These are phyloP conservation scores for Aspergillus aculeatinus DNA, from an alignment of 2,329 filamentous ascomycete species.

Conservation along the genomic window DNA sequence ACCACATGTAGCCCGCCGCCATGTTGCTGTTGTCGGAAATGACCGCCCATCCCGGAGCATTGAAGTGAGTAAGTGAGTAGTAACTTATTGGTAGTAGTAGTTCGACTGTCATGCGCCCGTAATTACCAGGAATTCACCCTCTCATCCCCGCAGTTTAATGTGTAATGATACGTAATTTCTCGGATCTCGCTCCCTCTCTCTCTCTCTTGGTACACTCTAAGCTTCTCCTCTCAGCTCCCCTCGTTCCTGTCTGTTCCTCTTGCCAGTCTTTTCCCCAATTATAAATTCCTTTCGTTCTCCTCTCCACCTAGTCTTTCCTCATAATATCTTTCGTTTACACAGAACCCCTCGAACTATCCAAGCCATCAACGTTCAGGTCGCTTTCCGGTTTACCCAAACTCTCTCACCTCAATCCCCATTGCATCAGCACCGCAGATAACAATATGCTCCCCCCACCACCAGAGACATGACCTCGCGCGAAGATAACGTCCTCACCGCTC, in stretches of 20 bases:
- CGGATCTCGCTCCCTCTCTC: slow-evolving; percentile 1
- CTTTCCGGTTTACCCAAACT: background rate
- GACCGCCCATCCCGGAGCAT: background rate
- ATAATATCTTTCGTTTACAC: background rate
- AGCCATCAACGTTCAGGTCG: background rate
- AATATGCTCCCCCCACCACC: slow-evolving; percentile 35
- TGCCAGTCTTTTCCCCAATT: background rate
- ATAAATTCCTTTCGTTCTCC: background rate
- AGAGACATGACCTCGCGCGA: slow-evolving; percentile 45
- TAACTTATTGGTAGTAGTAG: background rate
- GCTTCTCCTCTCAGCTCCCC: slow-evolving; percentile 5
- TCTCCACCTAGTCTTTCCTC: background rate
- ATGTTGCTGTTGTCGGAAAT: no score
- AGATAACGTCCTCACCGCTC: slow-evolving; percentile 46
- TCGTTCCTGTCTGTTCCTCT: background rate
- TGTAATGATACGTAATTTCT: slow-evolving; percentile 2
- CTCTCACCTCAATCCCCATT: background rate
- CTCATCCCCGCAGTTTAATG: background rate
- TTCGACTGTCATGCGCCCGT: background rate
- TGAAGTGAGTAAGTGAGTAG: background rate
- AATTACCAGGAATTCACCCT: slow-evolving; percentile 6
- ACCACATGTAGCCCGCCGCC: background rate
- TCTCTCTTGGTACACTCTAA: background rate
- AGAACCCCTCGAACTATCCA: background rate
- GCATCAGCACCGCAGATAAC: slow-evolving; percentile 14